Conservation (phyloP, 2,329 filamentous ascomycete species). For the Lachnellula suecica region DNA sequence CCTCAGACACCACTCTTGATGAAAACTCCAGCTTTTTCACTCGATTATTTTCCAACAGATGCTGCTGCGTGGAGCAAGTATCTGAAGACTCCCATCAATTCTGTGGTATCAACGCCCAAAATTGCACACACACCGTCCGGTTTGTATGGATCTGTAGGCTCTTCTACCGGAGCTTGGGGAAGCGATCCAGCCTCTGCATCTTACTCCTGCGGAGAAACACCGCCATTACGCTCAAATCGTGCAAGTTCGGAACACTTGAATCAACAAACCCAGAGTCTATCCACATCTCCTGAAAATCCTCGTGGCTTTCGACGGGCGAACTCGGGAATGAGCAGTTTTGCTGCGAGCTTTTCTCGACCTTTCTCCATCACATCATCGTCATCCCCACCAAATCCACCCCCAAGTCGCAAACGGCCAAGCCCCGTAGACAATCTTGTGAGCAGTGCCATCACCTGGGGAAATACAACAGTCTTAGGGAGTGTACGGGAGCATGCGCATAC, state of each 20-base stretch:
- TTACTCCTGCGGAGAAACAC: slow-evolving; percentile 62
- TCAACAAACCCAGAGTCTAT: slow-evolving; percentile 50
- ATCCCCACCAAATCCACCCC: slow-evolving; percentile 46
- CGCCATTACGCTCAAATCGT: slow-evolving; percentile 48
- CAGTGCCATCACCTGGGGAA: slow-evolving; percentile 37
- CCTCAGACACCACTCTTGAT: slow-evolving; percentile 62
- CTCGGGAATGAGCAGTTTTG: slow-evolving; percentile 54
- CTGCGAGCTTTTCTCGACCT: slow-evolving; percentile 50
- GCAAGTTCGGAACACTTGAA: slow-evolving; percentile 47
- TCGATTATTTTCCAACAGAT: slow-evolving; percentile 65
- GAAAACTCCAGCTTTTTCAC: slow-evolving; percentile 65
- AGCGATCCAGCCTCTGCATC: slow-evolving; percentile 56
- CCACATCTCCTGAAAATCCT: slow-evolving; percentile 58
- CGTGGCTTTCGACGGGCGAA: slow-evolving; percentile 51
- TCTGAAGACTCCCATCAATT: slow-evolving; percentile 52
- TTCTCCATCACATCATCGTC: slow-evolving; percentile 36
- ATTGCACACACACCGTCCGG: slow-evolving; percentile 55
- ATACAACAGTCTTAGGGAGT: slow-evolving; percentile 37
- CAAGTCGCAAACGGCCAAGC: slow-evolving; percentile 53
- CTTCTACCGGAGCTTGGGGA: slow-evolving; percentile 52
- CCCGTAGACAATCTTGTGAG: slow-evolving; percentile 60
- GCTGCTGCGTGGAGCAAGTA: slow-evolving; percentile 52
- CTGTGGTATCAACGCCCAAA: slow-evolving; percentile 55
- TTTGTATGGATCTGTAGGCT: slow-evolving; percentile 55
- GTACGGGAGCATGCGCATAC: slow-evolving; percentile 30